phyloP scores from a whole-genome alignment of 805 yeast species.

The Wickerhamiella azymoides region DNA sequence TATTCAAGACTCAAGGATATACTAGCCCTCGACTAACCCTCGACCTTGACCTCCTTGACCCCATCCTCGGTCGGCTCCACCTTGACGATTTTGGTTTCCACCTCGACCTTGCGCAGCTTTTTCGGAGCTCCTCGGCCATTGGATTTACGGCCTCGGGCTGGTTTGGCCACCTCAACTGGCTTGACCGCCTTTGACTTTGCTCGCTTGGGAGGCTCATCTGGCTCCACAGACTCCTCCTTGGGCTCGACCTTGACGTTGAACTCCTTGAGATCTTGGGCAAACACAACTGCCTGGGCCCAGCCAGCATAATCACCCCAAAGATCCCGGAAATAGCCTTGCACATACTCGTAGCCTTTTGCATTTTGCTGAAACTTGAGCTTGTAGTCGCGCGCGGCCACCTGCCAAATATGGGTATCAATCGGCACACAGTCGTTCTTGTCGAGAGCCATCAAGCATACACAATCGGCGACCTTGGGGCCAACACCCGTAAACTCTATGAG shows the following conservation, averaged over 20 bases:
- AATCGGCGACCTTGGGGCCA: constrained; percentile 97
- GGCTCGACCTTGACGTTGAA: constrained; percentile 1
- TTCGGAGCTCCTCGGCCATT: not conserved
- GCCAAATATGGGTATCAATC: constrained; percentile 88
- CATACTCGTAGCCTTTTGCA: constrained; percentile 38
- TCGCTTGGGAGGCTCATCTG: no score
- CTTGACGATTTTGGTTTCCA: not conserved
- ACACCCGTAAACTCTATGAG: constrained; percentile 67
- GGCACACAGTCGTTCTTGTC: constrained; percentile 84
- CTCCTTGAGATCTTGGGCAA: constrained; percentile 58
- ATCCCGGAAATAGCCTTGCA: constrained; percentile 44
- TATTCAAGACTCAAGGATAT: no score
- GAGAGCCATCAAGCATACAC: constrained; percentile 83
- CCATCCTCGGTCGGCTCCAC: not conserved
- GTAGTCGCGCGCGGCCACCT: constrained; percentile 76
- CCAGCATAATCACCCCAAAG: constrained; percentile 91
- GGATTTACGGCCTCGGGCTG: no score
- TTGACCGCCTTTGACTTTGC: no score
- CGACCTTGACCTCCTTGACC: not conserved
- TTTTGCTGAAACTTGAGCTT: constrained; percentile 30
- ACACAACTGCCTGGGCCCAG: constrained; percentile 95
- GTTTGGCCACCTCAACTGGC: no score
- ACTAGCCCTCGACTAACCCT: no score
- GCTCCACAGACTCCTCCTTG: no score
- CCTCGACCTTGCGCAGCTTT: not conserved